Conservation (phyloP, 148 eudicot genomes). For the Rhododendron williamsianum region DNA sequence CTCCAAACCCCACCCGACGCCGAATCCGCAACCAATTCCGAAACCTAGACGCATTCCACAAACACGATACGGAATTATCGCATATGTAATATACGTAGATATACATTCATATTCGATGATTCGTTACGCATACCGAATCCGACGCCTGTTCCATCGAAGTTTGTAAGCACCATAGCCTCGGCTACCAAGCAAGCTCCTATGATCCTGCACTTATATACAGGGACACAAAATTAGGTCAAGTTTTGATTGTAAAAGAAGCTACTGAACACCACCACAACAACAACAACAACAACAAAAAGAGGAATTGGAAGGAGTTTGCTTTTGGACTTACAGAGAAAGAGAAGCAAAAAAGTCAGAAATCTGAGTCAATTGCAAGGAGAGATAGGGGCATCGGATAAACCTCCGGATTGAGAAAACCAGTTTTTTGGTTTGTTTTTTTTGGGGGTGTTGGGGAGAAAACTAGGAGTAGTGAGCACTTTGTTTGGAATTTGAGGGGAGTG, state of each 20-base stretch:
- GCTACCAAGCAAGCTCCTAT: not conserved
- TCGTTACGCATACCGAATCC: conserved; percentile 44
- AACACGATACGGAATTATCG: not conserved
- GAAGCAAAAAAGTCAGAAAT: not conserved
- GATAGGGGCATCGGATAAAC: not conserved
- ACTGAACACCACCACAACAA: not conserved
- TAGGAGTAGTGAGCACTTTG: no score
- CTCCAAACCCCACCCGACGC: conserved; percentile 87
- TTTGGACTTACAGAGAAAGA: not conserved
- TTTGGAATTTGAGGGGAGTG: no score
- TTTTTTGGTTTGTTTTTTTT: no score
- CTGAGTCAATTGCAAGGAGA: not conserved
- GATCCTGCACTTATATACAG: not conserved
- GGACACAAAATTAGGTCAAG: not conserved
- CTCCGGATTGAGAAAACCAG: not conserved
- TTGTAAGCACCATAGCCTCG: conserved; percentile 48
- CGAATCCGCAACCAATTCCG: conserved; percentile 73
- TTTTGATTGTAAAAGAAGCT: not conserved
- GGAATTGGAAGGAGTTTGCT: not conserved
- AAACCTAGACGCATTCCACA: conserved; percentile 33
- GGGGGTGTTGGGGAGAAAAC: no score
- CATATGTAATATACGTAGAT: not conserved
- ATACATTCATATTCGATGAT: not conserved
- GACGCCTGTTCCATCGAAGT: conserved; percentile 55
- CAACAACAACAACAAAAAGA: no score